phyloP scores from a whole-genome alignment of 768 basidiomycete species.

The Boletus bicolor region DNA sequence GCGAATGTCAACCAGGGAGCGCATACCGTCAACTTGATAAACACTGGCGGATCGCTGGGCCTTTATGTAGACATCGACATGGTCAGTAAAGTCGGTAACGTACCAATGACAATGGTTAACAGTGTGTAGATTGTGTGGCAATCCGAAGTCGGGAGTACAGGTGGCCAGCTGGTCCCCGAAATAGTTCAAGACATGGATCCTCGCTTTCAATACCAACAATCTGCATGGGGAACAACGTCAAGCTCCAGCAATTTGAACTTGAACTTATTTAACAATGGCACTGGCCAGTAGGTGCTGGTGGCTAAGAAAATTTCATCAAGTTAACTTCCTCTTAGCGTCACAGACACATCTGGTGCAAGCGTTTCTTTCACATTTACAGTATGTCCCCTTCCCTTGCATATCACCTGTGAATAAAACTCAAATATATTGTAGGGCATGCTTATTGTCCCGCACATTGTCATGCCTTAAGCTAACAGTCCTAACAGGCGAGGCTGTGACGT shows the following conservation, averaged over 20 bases:
- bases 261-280: conserved; percentile 40
- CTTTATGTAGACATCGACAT: conserved; percentile 46
- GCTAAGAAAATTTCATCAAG: neutral
- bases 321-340: conserved; percentile 28
- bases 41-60: conserved; percentile 32
- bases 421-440: conserved; percentile 20
- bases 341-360: conserved; percentile 31
- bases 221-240: conserved; percentile 36
- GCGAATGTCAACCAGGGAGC: conserved; percentile 29
- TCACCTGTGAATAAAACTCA: neutral
- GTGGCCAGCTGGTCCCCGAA: conserved; percentile 18
- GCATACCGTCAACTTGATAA: conserved; percentile 36
- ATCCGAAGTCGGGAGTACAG: conserved; percentile 21
- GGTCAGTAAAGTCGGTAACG: conserved; percentile 18
- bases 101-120: neutral
- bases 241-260: conserved; percentile 31
- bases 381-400: conserved; percentile 6
- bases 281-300: conserved; percentile 37
- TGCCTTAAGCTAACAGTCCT: neutral
- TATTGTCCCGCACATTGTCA: neutral
- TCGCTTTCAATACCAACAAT: conserved; percentile 36
- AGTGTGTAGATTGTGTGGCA: conserved; percentile 25
- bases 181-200: conserved; percentile 35
- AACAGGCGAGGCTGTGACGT: conserved; percentile 42
- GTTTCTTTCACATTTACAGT: conserved; percentile 41